These are phyloP conservation scores for Podospora bellae-mahoneyi DNA, from an alignment of 495 filamentous ascomycete genomes.

Conservation along the genomic window DNA sequence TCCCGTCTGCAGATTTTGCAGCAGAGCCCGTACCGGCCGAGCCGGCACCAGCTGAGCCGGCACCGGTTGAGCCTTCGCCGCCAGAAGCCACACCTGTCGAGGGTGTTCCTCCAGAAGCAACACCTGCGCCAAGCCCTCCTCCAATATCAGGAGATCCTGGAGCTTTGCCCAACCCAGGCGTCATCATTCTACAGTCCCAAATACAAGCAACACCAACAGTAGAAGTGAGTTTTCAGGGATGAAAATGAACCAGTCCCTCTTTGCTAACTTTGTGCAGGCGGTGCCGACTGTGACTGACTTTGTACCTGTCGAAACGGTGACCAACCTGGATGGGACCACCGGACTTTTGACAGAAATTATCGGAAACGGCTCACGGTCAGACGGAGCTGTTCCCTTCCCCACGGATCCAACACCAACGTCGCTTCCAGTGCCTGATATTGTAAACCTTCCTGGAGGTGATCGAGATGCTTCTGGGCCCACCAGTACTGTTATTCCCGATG, in stretches of 20 bases:
- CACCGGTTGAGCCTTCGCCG: background rate
- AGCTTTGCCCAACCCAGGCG: slow-evolving; percentile 5
- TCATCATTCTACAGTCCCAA: slow-evolving; percentile 12
- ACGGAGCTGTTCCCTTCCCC: background rate
- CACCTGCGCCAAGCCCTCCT: background rate
- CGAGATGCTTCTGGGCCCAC: slow-evolving; percentile 12
- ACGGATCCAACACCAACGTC: background rate
- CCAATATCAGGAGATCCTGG: background rate
- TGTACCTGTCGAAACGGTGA: slow-evolving; percentile 7
- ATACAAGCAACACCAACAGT: slow-evolving; percentile 3
- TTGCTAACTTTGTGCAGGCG: slow-evolving; percentile 7
- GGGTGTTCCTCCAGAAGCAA: background rate
- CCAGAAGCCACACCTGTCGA: background rate
- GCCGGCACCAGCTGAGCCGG: background rate
- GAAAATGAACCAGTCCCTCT: background rate
- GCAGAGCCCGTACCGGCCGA: background rate
- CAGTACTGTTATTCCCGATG: slow-evolving; percentile 17
- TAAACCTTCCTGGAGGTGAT: background rate
- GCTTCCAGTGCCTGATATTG: background rate
- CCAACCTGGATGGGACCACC: background rate
- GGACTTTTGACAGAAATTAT: background rate
- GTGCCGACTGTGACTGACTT: slow-evolving; percentile 14
- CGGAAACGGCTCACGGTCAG: background rate
- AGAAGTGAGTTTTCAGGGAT: slow-evolving; percentile 17
- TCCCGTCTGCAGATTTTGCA: background rate